These are phyloP conservation scores for Suillus discolor DNA, from an alignment of 768 basidiomycete genomes.

Conservation along the genomic window DNA sequence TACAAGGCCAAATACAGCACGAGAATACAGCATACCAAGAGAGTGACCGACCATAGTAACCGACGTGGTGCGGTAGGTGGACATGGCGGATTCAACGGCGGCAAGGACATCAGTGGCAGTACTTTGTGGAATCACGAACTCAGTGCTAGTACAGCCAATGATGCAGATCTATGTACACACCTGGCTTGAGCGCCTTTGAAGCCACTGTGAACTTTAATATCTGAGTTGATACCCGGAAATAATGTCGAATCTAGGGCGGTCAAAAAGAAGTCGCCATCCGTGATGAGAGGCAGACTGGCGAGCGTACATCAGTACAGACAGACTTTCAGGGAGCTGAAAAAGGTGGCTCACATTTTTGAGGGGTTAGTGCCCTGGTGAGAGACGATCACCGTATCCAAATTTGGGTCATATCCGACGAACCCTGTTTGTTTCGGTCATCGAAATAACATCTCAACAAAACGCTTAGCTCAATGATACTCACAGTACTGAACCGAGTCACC, in stretches of 20 bases:
- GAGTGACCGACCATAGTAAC: constrained; percentile 52
- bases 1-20: background rate
- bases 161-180: constrained; percentile 31
- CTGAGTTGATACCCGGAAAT: constrained; percentile 51
- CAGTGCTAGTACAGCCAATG: background rate
- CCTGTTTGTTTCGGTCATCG: constrained; percentile 31
- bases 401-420: constrained; percentile 56
- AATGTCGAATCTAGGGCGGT: constrained; percentile 37
- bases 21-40: constrained; percentile 27
- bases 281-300: constrained; percentile 38
- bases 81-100: constrained; percentile 46
- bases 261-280: constrained; percentile 44
- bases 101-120: constrained; percentile 43
- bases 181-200: constrained; percentile 46
- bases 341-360: constrained; percentile 27
- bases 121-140: constrained; percentile 22
- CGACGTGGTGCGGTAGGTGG: constrained; percentile 32
- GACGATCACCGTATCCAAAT: constrained; percentile 37
- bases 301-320: background rate
- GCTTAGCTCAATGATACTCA: constrained; percentile 18
- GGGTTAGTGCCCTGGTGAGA: constrained; percentile 40
- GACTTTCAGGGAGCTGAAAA: background rate
- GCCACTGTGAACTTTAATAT: constrained; percentile 48
- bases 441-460: background rate
- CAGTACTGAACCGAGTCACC: constrained; percentile 46